A percentile compares a stretch with the other conserved stretches of the same genome.
Conservation (phyloP, 495 filamentous ascomycete species). For the Penicillium parvum region DNA sequence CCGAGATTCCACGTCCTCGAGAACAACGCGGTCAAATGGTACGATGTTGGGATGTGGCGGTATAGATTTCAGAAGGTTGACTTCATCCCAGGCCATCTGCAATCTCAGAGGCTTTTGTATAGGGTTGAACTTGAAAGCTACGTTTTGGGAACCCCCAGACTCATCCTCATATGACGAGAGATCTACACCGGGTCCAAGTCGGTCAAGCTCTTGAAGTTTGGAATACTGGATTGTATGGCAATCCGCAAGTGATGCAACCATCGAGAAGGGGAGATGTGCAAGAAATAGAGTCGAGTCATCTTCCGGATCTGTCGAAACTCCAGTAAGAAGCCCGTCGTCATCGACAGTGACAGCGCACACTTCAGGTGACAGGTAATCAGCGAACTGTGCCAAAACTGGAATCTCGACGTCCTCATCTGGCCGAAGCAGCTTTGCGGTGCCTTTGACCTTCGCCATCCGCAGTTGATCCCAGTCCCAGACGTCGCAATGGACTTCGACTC, state of each 20-base stretch:
- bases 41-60: constrained; percentile 32
- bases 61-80: constrained; percentile 29
- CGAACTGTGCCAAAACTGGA: constrained; percentile 9
- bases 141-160: constrained; percentile 7
- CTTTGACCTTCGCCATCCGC: constrained; percentile 20
- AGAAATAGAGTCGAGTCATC: constrained; percentile 17
- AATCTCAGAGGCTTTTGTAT: constrained; percentile 11
- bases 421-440: constrained; percentile 20
- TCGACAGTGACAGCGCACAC: constrained; percentile 18
- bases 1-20: constrained; percentile 29
- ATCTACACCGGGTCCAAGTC: constrained; percentile 16
- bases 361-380: constrained; percentile 16
- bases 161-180: constrained; percentile 15
- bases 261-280: constrained; percentile 17
- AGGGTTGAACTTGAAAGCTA: constrained; percentile 22
- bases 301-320: constrained; percentile 21
- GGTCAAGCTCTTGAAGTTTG: constrained; percentile 11
- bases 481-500: constrained; percentile 14
- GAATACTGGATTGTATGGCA: constrained; percentile 8
- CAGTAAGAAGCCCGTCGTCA: constrained; percentile 17
- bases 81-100: constrained; percentile 31
- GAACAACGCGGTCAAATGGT: constrained; percentile 32
- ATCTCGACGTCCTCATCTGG: constrained; percentile 15
- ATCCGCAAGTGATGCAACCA: constrained; percentile 10
- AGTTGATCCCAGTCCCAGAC: constrained; percentile 22